Conservation (phyloP, 805 yeast genomes). For the Kuraishia piskuri region DNA sequence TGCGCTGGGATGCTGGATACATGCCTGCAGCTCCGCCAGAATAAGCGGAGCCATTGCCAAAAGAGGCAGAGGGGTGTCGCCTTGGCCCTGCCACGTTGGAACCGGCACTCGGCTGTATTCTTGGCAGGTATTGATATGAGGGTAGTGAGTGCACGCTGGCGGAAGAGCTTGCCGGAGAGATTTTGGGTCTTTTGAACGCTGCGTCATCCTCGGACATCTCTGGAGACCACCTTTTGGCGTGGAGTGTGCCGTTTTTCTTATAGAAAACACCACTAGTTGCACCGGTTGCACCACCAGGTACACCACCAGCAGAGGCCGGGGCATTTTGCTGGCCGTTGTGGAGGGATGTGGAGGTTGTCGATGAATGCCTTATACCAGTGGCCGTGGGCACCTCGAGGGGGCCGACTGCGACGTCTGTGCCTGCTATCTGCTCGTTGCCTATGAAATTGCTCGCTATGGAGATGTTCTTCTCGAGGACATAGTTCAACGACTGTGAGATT, state of each 20-base stretch:
- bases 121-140: not conserved
- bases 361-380: not conserved
- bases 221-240: not conserved
- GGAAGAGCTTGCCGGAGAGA: conserved; percentile 8
- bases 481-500: conserved; percentile 25
- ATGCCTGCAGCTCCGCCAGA: not conserved
- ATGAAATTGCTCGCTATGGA: conserved; percentile 14
- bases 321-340: no score
- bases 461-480: conserved; percentile 26
- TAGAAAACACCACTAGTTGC: no score
- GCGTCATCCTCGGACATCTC: conserved; percentile 1
- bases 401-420: not conserved
- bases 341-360: not conserved
- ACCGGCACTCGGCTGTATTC: not conserved
- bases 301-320: no score
- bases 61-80: not conserved
- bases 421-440: not conserved
- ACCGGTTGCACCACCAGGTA: no score
- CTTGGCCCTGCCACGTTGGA: not conserved
- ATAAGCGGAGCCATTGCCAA: not conserved
- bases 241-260: not conserved
- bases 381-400: not conserved
- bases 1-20: conserved; percentile 10
- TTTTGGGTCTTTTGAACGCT: conserved; percentile 11
- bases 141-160: not conserved